A percentile compares a stretch with the other conserved stretches of the same genome.
These are phyloP conservation scores for Curvularia eragrostidis DNA, from an alignment of 2,329 filamentous ascomycete species.

Conservation along the genomic window DNA sequence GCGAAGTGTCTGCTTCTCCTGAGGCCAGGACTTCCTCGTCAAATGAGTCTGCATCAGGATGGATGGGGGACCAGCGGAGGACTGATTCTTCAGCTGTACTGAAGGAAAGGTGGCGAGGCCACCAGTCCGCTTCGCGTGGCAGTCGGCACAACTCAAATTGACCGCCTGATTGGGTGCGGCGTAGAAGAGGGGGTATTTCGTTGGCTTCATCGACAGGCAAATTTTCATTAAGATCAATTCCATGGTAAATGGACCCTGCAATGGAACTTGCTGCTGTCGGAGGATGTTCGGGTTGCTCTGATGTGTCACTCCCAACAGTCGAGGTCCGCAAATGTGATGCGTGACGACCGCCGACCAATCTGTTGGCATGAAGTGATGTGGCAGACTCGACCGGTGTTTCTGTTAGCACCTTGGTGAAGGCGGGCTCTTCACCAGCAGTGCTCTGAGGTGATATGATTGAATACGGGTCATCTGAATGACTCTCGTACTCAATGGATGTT, in stretches of 20 bases:
- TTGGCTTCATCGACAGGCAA: constrained; percentile 56
- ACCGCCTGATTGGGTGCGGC: constrained; percentile 67
- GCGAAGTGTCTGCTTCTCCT: constrained; percentile 38
- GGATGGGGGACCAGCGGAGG: constrained; percentile 61
- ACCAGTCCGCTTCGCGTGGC: constrained; percentile 64
- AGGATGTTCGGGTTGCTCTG: constrained; percentile 40
- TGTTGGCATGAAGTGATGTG: constrained; percentile 29
- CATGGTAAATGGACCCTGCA: constrained; percentile 65
- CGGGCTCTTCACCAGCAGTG: constrained; percentile 31
- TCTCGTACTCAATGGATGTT: constrained; percentile 16
- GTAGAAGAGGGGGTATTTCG: constrained; percentile 59
- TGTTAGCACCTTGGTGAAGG: constrained; percentile 44
- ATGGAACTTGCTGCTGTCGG: constrained; percentile 61
- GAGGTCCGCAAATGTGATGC: constrained; percentile 22
- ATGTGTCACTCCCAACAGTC: constrained; percentile 29
- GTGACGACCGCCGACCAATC: constrained; percentile 28
- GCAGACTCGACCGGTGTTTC: constrained; percentile 45
- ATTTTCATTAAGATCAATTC: constrained; percentile 60
- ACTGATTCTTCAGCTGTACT: constrained; percentile 77
- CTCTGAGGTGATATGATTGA: constrained; percentile 24
- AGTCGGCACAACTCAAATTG: constrained; percentile 35
- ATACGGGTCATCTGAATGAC: constrained; percentile 17
- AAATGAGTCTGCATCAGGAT: constrained; percentile 20
- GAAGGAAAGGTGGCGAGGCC: constrained; percentile 77
- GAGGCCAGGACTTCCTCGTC: constrained; percentile 29